These are phyloP conservation scores for Trypethelium eluteriae DNA, from an alignment of 495 filamentous ascomycete genomes.

Conservation along the genomic window DNA sequence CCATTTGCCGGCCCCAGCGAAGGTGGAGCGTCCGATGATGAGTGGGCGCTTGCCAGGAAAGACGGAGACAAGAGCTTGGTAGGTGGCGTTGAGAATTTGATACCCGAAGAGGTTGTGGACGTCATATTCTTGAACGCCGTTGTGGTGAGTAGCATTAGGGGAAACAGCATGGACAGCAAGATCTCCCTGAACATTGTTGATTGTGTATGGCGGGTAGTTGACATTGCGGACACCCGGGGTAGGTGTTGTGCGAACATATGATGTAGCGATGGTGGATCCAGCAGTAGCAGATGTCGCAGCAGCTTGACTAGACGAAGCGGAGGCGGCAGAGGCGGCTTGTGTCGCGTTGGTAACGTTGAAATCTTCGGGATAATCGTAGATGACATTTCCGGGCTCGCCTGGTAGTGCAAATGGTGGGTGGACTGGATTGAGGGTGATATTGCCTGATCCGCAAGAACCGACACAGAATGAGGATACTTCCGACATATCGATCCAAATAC, in stretches of 20 bases:
- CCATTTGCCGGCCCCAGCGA: slow-evolving; percentile 70
- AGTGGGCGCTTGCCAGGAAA: slow-evolving; percentile 66
- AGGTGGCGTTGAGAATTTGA: slow-evolving; percentile 71
- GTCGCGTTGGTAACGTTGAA: slow-evolving; percentile 64
- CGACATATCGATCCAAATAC: slow-evolving; percentile 57
- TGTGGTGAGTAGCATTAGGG: slow-evolving; percentile 70
- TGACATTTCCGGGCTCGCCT: slow-evolving; percentile 35
- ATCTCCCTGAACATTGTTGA: slow-evolving; percentile 72
- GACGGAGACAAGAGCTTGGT: slow-evolving; percentile 58
- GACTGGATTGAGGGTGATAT: slow-evolving; percentile 61
- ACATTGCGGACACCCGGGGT: slow-evolving; percentile 66
- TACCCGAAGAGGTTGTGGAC: slow-evolving; percentile 50
- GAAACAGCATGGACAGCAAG: slow-evolving; percentile 65
- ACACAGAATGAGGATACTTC: slow-evolving; percentile 75
- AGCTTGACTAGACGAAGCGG: slow-evolving; percentile 46
- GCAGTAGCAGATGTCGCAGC: slow-evolving; percentile 36
- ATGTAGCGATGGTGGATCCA: slow-evolving; percentile 36
- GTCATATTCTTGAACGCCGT: slow-evolving; percentile 69
- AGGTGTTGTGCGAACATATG: slow-evolving; percentile 55
- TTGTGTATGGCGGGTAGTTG: slow-evolving; percentile 71
- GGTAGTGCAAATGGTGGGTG: slow-evolving; percentile 62
- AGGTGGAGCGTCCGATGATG: slow-evolving; percentile 78
- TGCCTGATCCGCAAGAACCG: slow-evolving; percentile 64
- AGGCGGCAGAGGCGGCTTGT: slow-evolving; percentile 55
- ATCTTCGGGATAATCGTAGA: slow-evolving; percentile 55